These are phyloP conservation scores for Berberis vulgaris DNA, from an alignment of 164 flowering plant species.

Conservation along the genomic window DNA sequence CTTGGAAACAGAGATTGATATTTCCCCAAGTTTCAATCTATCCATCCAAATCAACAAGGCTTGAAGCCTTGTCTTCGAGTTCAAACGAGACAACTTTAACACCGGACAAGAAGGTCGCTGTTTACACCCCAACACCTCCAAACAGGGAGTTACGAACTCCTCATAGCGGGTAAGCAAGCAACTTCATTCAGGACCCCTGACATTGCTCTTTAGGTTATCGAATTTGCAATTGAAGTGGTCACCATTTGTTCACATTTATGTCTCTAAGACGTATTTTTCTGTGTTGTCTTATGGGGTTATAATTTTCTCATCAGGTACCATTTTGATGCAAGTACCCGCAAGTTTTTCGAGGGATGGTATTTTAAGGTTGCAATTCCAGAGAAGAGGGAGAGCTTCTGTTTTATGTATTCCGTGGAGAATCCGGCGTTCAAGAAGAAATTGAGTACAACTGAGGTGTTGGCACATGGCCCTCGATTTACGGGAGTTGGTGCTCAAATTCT, in stretches of 20 bases:
- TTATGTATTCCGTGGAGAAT: constrained; percentile 90
- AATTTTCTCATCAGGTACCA: constrained; percentile 51
- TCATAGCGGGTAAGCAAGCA: constrained; percentile 76
- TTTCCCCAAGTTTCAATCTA: too few species aligned
- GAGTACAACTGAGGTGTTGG: constrained; percentile 35
- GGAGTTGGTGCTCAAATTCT: constrained; percentile 96
- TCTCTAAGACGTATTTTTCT: neutral
- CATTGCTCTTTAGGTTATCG: too few species aligned
- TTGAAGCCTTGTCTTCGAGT: neutral
- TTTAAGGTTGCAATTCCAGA: constrained; percentile 90
- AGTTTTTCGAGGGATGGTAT: constrained; percentile 95
- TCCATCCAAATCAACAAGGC: too few species aligned
- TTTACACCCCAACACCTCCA: constrained; percentile 62
- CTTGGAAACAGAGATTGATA: neutral
- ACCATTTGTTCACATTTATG: too few species aligned
- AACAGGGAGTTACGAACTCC: constrained; percentile 78
- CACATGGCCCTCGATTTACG: constrained; percentile 69
- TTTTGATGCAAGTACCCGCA: constrained; percentile 69
- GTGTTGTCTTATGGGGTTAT: neutral
- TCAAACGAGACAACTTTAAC: neutral
- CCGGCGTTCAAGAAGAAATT: constrained; percentile 63
- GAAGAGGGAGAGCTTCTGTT: constrained; percentile 76
- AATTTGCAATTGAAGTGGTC: too few species aligned
- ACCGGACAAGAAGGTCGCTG: constrained; percentile 24
- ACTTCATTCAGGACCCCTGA: too few species aligned